A percentile compares a stretch with the other conserved stretches of the same genome.
Evolutionary conservation across 78 protist species (phyloP).

Genomic region (Anaeramoeba ignava): DNA sequence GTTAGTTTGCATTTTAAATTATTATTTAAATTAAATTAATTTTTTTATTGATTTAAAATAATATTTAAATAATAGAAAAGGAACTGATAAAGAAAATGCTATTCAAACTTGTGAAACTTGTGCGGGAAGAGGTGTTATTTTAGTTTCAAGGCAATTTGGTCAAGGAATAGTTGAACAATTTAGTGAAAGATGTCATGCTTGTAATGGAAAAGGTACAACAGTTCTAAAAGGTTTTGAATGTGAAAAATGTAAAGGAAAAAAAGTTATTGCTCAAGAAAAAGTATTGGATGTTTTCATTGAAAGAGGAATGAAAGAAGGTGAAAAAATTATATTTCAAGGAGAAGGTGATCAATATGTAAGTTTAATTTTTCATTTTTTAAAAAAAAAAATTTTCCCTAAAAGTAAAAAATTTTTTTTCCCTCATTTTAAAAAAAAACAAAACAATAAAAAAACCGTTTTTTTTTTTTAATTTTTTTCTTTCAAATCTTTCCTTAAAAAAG

Average conservation of each 20-base stretch:
- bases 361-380: neutral
- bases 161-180: constrained; percentile 80
- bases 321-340: constrained; percentile 70
- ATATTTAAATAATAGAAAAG: too few relatives aligned
- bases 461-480: too few relatives aligned
- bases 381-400: too few relatives aligned
- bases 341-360: constrained; percentile 69
- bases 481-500: too few relatives aligned
- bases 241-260: constrained; percentile 61
- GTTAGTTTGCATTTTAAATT: too few relatives aligned
- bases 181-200: constrained; percentile 44
- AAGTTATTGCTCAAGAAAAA: constrained; percentile 53
- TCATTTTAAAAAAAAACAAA: too few relatives aligned
- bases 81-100: constrained; percentile 25
- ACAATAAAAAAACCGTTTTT: too few relatives aligned
- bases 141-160: constrained; percentile 50
- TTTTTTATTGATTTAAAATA: too few relatives aligned
- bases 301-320: constrained; percentile 73
- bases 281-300: constrained; percentile 76
- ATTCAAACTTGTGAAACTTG: constrained; percentile 57
- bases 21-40: too few relatives aligned
- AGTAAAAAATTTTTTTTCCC: too few relatives aligned
- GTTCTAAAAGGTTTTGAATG: constrained; percentile 60
- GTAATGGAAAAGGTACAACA: constrained; percentile 68
- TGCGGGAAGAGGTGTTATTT: constrained; percentile 56